Evolutionary conservation across 768 basidiomycete species (phyloP).

Genomic region (Epithele typhae): DNA sequence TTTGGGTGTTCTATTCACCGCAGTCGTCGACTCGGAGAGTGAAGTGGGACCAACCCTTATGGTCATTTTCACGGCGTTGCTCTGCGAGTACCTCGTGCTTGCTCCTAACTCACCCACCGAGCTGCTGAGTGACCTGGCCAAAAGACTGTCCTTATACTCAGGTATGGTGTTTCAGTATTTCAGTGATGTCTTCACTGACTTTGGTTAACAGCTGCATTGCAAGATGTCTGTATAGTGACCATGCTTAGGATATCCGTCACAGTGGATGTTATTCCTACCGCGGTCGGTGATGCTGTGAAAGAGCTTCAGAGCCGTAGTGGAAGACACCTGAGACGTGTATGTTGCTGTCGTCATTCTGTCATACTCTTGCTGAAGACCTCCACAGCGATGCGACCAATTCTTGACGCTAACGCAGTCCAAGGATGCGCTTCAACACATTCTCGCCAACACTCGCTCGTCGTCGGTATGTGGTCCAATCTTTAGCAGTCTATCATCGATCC

Average conservation of each 20-base stretch:
- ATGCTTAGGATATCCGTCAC: constrained; percentile 66
- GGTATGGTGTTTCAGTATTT: constrained; percentile 30
- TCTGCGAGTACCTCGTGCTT: constrained; percentile 55
- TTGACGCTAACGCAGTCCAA: constrained; percentile 42
- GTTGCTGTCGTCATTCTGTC: no score
- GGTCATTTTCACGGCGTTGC: constrained; percentile 64
- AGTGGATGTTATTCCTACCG: constrained; percentile 48
- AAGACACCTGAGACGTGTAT: constrained; percentile 56
- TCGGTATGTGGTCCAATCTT: constrained; percentile 41
- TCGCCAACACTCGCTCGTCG: constrained; percentile 45
- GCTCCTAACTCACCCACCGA: constrained; percentile 46
- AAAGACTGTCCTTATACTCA: constrained; percentile 35
- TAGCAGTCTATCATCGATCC: background rate
- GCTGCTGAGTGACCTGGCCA: constrained; percentile 43
- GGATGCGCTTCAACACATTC: constrained; percentile 40
- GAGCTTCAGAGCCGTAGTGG: constrained; percentile 41
- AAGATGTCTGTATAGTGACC: constrained; percentile 67
- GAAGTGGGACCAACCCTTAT: constrained; percentile 49
- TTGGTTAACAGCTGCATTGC: constrained; percentile 50
- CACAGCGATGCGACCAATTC: constrained; percentile 74
- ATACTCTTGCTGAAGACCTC: no score
- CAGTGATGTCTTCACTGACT: no score
- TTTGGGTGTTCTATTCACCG: constrained; percentile 31
- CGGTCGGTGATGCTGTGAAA: constrained; percentile 39
- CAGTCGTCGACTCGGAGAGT: constrained; percentile 34